A percentile compares a stretch with the other conserved stretches of the same genome.
These are phyloP conservation scores for Pilatotrama ljubarskyi DNA, from an alignment of 768 basidiomycete genomes.

Conservation along the genomic window DNA sequence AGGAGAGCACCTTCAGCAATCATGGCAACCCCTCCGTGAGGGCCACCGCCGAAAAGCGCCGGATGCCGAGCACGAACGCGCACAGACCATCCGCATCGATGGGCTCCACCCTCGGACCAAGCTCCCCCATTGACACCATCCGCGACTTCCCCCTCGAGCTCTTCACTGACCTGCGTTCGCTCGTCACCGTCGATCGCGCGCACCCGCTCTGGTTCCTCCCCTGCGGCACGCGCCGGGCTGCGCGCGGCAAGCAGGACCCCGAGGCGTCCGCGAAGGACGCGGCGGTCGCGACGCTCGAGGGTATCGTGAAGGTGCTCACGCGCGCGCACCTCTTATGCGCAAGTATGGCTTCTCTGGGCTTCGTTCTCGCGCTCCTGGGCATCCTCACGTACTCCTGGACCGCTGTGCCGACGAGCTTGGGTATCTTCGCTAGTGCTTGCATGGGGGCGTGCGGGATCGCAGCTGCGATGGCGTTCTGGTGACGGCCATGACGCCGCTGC, in stretches of 20 bases:
- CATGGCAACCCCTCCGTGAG: neutral
- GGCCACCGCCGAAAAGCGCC: neutral
- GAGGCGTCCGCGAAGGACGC: conserved; percentile 4
- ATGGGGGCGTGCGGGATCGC: conserved; percentile 23
- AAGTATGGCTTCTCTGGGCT: conserved; percentile 21
- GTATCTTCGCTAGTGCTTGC: conserved; percentile 27
- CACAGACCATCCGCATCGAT: conserved; percentile 8
- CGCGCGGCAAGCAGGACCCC: conserved; percentile 1
- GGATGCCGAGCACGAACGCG: neutral
- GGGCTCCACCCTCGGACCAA: neutral
- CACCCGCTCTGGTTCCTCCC: conserved; percentile 21
- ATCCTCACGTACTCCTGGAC: conserved; percentile 27
- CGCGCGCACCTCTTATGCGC: conserved; percentile 24
- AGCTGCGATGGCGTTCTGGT: conserved; percentile 8
- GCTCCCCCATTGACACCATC: conserved; percentile 16
- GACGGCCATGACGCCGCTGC: neutral
- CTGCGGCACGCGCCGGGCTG: neutral
- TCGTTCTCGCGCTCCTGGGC: conserved; percentile 19
- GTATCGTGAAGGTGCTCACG: conserved; percentile 23
- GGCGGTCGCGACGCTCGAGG: conserved; percentile 11
- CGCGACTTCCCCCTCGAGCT: conserved; percentile 14
- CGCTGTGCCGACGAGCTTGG: conserved; percentile 20
- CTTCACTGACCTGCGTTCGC: conserved; percentile 21
- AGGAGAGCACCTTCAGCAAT: neutral
- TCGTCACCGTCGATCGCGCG: conserved; percentile 23